Base-by-base conservation (phyloP, 148 eudicot species). In the Rhododendron ovatum region DNA sequence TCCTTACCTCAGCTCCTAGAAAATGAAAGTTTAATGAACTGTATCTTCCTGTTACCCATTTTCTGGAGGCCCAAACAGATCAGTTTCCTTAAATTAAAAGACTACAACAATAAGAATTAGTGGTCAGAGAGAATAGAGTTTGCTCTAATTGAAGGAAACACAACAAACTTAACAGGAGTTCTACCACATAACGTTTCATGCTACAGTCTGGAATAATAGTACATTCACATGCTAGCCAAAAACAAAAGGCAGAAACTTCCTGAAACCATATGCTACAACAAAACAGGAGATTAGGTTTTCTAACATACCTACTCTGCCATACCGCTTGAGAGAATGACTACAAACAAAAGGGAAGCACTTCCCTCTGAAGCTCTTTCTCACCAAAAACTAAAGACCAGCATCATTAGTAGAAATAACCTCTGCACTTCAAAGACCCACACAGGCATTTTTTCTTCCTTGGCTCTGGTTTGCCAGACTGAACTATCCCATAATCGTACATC, bases 361-460 rank as follows among this genome's bases (percentile, higher is more conserved):
- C 85, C 35, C 61, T 37, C 63, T 14, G 57, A 45, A 83, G 85
- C 85, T 45, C 41, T 69, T 83, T 69, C 43, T 47, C 51, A 41
- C 43, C 78, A 84, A 48, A 18, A 83, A 28, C 50, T 7, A 18
- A 9, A 14, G 41, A 83, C 13, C 63, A 48, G 35, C 48, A 17
- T 24, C 24, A 75, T 89, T 90, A 94, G 83, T 92, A 95, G 84
- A 95, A 96, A 85, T 90, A 92, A 45, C 99, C 98, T 88, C 89
- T 95, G 94, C 99, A 96, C 78, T 91, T 93, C 41, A 86, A 82
- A 0, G 95, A 90, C 69, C 95, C 98, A 89, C 99, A 96, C 14
- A 93, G 85, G 91, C 99, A 96, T 65, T 86, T 92, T 86, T 94
- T 94, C 91, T 90, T 96, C 89, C 94, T 91, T 39, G 47, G 82